Conservation (phyloP, 2,329 filamentous ascomycete genomes). For the Curvularia spicifera region DNA sequence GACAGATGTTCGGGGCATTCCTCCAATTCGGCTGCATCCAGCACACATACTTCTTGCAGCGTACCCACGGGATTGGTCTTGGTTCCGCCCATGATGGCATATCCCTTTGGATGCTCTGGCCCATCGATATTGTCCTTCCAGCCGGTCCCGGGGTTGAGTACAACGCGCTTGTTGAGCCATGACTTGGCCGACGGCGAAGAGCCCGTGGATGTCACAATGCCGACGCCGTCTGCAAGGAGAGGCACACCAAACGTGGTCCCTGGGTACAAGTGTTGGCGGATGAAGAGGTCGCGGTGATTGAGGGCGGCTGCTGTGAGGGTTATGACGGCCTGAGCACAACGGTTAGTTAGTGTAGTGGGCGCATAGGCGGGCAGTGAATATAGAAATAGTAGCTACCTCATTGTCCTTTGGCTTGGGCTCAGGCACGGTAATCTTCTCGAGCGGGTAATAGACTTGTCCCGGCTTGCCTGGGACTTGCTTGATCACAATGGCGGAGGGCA, state of each 20-base stretch:
- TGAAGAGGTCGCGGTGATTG: conserved; percentile 95
- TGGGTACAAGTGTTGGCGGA: conserved; percentile 90
- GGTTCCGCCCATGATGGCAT: conserved; percentile 73
- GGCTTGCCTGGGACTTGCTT: conserved; percentile 80
- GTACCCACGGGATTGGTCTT: conserved; percentile 70
- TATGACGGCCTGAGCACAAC: conserved; percentile 70
- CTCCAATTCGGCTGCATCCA: conserved; percentile 77
- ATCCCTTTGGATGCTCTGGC: conserved; percentile 68
- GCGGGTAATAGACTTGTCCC: conserved; percentile 83
- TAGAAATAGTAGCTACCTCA: conserved; percentile 27
- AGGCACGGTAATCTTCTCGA: conserved; percentile 46
- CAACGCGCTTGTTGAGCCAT: conserved; percentile 72
- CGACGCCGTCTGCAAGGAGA: conserved; percentile 82
- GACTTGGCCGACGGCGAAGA: conserved; percentile 58
- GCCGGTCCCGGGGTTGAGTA: conserved; percentile 78
- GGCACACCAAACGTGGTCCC: conserved; percentile 79
- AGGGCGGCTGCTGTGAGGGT: conserved; percentile 79
- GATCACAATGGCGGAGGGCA: conserved; percentile 66
- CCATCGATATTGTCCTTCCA: conserved; percentile 76
- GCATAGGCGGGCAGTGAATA: not conserved
- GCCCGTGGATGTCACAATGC: conserved; percentile 72
- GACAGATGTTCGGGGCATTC: conserved; percentile 74
- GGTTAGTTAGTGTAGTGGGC: conserved; percentile 29
- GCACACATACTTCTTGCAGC: conserved; percentile 73
- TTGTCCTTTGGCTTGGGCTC: conserved; percentile 39